Percentiles rank a stretch among this genome's conserved stretches.
These are phyloP conservation scores for Russula olivacea DNA, from an alignment of 768 basidiomycete genomes.

Conservation along the genomic window DNA sequence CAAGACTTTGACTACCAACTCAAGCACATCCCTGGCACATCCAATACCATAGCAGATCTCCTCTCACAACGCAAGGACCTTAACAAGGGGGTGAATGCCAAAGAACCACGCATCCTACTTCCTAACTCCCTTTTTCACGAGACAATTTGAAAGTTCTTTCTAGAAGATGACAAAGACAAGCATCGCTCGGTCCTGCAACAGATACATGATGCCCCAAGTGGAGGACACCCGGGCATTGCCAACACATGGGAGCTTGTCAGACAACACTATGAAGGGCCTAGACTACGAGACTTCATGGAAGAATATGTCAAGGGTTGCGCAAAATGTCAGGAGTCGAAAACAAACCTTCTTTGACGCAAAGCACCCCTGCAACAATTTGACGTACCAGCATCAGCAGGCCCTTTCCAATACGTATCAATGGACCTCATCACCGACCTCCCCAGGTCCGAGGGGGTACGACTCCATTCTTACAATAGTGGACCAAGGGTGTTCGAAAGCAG, in stretches of 20 bases:
- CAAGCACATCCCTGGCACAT: accelerated
- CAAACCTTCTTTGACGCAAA: accelerated
- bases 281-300: background rate
- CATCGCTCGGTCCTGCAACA: background rate
- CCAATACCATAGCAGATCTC: background rate
- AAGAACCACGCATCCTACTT: background rate
- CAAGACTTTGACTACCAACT: background rate
- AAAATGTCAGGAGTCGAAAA: too few species aligned
- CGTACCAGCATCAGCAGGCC: accelerated
- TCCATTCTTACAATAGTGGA: too few species aligned
- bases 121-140: background rate
- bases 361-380: too few species aligned
- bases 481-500: too few species aligned
- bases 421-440: too few species aligned
- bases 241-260: background rate
- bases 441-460: too few species aligned
- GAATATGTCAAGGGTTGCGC: too few species aligned
- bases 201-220: background rate
- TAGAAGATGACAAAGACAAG: background rate
- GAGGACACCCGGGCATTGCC: background rate
- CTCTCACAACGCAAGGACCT: background rate
- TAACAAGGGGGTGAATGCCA: background rate
- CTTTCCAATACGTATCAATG: too few species aligned
- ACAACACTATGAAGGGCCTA: background rate
- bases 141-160: background rate